phyloP scores from a whole-genome alignment of 345 rosid species.

The Alliaria petiolata region DNA sequence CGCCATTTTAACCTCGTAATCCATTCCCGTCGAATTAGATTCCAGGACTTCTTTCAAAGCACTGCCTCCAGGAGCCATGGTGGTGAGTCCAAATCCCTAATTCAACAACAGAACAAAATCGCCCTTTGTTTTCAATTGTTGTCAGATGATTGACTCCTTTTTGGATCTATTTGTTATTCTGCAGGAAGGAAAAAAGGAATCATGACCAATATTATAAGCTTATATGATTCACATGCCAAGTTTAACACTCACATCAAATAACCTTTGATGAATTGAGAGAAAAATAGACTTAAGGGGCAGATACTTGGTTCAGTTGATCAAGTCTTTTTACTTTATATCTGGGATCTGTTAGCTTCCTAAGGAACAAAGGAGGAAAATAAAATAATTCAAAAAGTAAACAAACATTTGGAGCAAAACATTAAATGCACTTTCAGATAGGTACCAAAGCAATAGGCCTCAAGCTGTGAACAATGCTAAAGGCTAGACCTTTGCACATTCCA shows the following conservation, averaged over 20 bases:
- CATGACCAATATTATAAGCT: background rate
- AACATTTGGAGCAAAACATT: slow-evolving; percentile 16
- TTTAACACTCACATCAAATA: background rate
- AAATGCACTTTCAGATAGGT: slow-evolving; percentile 18
- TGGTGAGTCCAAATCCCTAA: background rate
- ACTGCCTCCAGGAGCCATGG: slow-evolving; percentile 66
- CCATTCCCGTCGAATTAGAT: slow-evolving; percentile 41
- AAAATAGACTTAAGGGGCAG: background rate
- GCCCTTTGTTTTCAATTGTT: background rate
- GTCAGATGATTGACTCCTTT: background rate
- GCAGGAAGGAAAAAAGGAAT: background rate
- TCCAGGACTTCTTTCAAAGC: slow-evolving; percentile 57
- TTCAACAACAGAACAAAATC: background rate
- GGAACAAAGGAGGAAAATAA: background rate
- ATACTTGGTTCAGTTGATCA: slow-evolving; percentile 20
- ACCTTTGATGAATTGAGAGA: background rate
- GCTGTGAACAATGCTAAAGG: slow-evolving; percentile 24
- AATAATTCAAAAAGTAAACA: background rate
- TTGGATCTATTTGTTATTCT: slow-evolving; percentile 11
- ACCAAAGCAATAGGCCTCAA: slow-evolving; percentile 11
- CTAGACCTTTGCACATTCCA: slow-evolving; percentile 19
- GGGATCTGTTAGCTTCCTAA: slow-evolving; percentile 1
- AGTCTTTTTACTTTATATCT: slow-evolving; percentile 7
- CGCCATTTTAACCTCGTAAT: slow-evolving; percentile 46
- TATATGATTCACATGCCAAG: slow-evolving; percentile 3